phyloP scores from a whole-genome alignment of 2,329 filamentous ascomycete species.

The Fusarium buxicola region DNA sequence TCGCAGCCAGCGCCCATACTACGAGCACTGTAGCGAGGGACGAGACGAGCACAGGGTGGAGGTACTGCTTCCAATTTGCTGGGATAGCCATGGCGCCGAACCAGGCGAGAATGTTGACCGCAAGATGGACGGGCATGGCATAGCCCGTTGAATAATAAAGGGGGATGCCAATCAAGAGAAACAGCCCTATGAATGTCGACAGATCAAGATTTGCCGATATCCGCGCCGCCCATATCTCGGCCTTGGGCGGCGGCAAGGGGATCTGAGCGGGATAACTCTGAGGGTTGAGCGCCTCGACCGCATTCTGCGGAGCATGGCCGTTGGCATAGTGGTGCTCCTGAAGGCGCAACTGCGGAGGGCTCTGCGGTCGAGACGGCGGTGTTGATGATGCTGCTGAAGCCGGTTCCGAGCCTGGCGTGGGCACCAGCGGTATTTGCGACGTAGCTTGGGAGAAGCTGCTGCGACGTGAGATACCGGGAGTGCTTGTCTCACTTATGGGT shows the following conservation, averaged over 20 bases:
- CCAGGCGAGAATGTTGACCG: constrained; percentile 64
- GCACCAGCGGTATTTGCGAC: constrained; percentile 39
- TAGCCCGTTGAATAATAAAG: constrained; percentile 66
- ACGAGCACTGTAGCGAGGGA: constrained; percentile 64
- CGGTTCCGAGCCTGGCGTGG: constrained; percentile 30
- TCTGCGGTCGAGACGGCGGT: constrained; percentile 42
- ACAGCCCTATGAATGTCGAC: constrained; percentile 57
- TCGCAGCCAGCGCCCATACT: constrained; percentile 65
- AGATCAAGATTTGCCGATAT: constrained; percentile 60
- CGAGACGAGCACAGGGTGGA: constrained; percentile 69
- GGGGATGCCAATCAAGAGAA: constrained; percentile 65
- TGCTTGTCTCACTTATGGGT: constrained; percentile 53
- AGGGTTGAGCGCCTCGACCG: constrained; percentile 36
- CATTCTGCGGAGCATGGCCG: constrained; percentile 28
- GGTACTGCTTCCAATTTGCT: constrained; percentile 59
- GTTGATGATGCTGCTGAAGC: constrained; percentile 30
- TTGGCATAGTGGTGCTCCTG: constrained; percentile 45
- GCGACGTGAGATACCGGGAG: constrained; percentile 42
- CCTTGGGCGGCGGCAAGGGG: constrained; percentile 57
- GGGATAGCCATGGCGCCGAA: constrained; percentile 63
- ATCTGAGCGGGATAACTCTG: constrained; percentile 51
- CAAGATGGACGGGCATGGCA: constrained; percentile 60
- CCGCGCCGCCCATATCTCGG: constrained; percentile 62
- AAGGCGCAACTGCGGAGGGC: constrained; percentile 44
- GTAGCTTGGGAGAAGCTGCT: constrained; percentile 42